Percentiles rank a stretch among this genome's conserved stretches.
These are phyloP conservation scores for Cenchrus americanus DNA, from an alignment of 176 grass and related monocot species.

Conservation along the genomic window DNA sequence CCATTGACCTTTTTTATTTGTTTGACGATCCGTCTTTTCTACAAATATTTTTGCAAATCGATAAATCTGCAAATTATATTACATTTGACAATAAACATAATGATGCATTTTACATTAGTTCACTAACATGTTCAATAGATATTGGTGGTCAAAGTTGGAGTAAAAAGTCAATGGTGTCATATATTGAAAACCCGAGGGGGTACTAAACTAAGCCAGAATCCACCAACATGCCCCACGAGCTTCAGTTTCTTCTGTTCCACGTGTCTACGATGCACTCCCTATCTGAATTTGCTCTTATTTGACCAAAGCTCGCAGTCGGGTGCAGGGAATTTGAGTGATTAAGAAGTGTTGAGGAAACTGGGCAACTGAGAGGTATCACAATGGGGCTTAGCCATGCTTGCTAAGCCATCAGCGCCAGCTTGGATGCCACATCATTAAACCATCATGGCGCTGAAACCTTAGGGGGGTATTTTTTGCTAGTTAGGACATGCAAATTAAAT, in stretches of 20 bases:
- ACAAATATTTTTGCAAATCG: no score
- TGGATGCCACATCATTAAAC: conserved; percentile 5
- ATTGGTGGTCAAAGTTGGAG: no score
- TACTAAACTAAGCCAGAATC: neutral
- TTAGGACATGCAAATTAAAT: neutral
- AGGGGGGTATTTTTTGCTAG: neutral
- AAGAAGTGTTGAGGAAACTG: neutral
- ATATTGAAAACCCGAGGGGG: no score
- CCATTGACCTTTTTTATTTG: no score
- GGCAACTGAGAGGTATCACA: neutral
- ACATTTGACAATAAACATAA: no score
- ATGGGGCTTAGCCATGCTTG: neutral
- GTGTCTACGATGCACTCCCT: neutral
- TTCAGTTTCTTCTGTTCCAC: neutral
- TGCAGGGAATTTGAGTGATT: neutral
- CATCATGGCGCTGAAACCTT: neutral
- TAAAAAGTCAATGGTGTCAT: no score
- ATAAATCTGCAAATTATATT: no score
- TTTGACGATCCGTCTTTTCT: no score
- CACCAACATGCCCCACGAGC: neutral
- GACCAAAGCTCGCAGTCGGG: no score
- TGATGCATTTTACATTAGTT: no score
- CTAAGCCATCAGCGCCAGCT: neutral
- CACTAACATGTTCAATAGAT: no score
- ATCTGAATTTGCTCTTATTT: no score